Conservation (phyloP, 2,329 filamentous ascomycete species). For the Fusarium virguliforme region DNA sequence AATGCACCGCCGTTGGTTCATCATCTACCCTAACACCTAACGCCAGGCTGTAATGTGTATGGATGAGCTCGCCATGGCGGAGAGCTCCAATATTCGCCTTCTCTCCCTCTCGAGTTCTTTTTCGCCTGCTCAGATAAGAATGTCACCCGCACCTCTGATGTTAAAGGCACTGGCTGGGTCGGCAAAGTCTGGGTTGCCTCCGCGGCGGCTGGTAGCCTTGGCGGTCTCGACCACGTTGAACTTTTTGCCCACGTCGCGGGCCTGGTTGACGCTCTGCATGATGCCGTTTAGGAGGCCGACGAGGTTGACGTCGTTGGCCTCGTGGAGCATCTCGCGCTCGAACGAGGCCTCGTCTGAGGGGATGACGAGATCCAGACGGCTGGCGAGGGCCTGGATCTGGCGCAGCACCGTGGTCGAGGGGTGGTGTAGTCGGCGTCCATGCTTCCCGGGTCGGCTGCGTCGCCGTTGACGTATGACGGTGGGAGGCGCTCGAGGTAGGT, state of each 20-base stretch:
- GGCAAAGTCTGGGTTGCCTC: conserved; percentile 43
- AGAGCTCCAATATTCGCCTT: conserved; percentile 1
- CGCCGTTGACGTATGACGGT: conserved; percentile 72
- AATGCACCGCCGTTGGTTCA: conserved; percentile 23
- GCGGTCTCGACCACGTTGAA: conserved; percentile 71
- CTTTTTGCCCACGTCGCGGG: conserved; percentile 83
- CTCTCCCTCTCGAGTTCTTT: neutral
- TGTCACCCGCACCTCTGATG: conserved; percentile 52
- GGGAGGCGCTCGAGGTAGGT: conserved; percentile 84
- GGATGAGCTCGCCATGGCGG: conserved; percentile 10
- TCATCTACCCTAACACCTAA: conserved; percentile 49
- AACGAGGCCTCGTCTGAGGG: conserved; percentile 79
- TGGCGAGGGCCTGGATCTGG: conserved; percentile 88
- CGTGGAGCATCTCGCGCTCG: conserved; percentile 79
- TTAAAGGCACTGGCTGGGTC: conserved; percentile 45
- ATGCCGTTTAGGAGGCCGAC: conserved; percentile 83
- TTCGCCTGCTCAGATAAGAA: conserved; percentile 50
- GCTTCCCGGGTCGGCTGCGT: conserved; percentile 58
- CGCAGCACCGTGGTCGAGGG: conserved; percentile 83
- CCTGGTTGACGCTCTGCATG: conserved; percentile 79
- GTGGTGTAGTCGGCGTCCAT: conserved; percentile 59
- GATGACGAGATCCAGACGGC: conserved; percentile 85
- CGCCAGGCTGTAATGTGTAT: conserved; percentile 49
- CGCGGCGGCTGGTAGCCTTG: conserved; percentile 48
- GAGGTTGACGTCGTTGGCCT: conserved; percentile 88